Evolutionary conservation across 306 rosid genomes (phyloP).

Genomic region (Vigna angularis): DNA sequence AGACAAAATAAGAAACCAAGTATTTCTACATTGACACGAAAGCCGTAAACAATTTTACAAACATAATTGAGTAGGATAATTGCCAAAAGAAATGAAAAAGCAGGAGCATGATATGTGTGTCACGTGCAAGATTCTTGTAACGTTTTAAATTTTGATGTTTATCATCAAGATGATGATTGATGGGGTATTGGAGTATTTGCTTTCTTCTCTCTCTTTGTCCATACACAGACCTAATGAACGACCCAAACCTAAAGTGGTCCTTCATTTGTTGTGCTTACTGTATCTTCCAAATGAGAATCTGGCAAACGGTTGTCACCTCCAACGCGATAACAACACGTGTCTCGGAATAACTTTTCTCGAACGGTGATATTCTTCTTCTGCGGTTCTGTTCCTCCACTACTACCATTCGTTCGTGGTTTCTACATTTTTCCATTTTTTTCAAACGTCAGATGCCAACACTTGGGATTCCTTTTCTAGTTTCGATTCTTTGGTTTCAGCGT

Average conservation of each 20-base stretch:
- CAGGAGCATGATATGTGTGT: constrained; percentile 16
- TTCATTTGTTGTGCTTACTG: constrained; percentile 15
- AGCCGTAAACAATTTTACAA: too few relatives aligned
- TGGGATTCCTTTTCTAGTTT: neutral
- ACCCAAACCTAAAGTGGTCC: constrained; percentile 23
- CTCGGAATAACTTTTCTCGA: constrained; percentile 10
- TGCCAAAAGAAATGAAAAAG: neutral
- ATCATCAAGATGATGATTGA: constrained; percentile 38
- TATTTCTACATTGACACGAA: too few relatives aligned
- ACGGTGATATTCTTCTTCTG: constrained; percentile 43
- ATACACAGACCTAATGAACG: neutral
- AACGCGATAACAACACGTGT: constrained; percentile 40
- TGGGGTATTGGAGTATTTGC: neutral
- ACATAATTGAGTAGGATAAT: too few relatives aligned
- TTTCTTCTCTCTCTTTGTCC: too few relatives aligned
- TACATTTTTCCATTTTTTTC: too few relatives aligned
- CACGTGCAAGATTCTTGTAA: constrained; percentile 48
- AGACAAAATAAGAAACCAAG: neutral
- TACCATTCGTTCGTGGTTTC: too few relatives aligned
- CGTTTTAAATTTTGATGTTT: neutral
- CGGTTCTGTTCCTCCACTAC: neutral
- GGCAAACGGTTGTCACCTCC: constrained; percentile 23
- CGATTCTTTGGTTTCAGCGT: neutral
- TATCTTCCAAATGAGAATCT: constrained; percentile 43
- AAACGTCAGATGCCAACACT: neutral